These are phyloP conservation scores for Calophaca sinica DNA, from an alignment of 306 rosid genomes.

Conservation along the genomic window DNA sequence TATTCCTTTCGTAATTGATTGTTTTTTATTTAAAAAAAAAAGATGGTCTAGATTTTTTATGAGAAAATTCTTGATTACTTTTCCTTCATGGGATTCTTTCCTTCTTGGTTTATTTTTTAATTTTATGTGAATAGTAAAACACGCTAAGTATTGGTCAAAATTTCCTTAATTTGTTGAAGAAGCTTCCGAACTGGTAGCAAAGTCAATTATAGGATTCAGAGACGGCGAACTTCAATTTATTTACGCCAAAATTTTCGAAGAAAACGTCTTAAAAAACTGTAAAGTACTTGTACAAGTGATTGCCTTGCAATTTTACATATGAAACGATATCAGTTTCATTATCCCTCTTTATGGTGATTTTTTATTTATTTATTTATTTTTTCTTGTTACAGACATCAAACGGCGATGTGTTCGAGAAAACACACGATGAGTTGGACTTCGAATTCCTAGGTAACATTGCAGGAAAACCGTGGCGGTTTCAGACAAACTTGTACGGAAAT, in stretches of 20 bases:
- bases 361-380: constrained; percentile 24
- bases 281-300: not conserved
- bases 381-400: constrained; percentile 71
- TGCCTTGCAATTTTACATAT: no score
- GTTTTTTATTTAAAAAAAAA: not conserved
- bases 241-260: constrained; percentile 9
- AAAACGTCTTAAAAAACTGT: constrained; percentile 8
- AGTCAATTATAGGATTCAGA: constrained; percentile 39
- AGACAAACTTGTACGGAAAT: constrained; percentile 90
- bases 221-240: constrained; percentile 12
- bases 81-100: constrained; percentile 39
- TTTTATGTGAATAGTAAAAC: constrained; percentile 34
- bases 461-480: constrained; percentile 95
- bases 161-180: constrained; percentile 20
- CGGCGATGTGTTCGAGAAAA: constrained; percentile 84
- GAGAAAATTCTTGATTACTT: not conserved
- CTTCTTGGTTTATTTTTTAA: not conserved
- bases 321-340: not conserved
- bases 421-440: constrained; percentile 91
- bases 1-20: not conserved
- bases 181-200: constrained; percentile 8
- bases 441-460: constrained; percentile 85
- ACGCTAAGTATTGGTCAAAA: constrained; percentile 36
- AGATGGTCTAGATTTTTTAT: not conserved
- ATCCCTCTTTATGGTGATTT: not conserved